Base-by-base conservation (phyloP, 495 filamentous ascomycete genomes). In the Penicillium ochrochloron region DNA sequence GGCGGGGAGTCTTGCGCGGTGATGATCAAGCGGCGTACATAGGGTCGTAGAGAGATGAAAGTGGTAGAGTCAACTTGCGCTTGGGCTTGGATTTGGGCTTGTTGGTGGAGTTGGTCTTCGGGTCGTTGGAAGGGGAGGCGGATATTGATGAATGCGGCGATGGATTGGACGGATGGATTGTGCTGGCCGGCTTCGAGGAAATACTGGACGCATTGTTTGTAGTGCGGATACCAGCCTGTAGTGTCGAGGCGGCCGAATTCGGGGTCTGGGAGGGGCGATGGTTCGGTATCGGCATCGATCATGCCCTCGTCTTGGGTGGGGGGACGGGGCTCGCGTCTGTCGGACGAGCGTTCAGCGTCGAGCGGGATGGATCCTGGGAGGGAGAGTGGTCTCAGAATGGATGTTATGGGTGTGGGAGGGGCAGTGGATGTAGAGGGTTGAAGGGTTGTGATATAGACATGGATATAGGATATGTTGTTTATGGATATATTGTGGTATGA, bases 71-170 rank as follows among this genome's bases (percentile, higher is more conserved):
- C 2, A 4, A 27, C 4, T 4, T 27, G 25, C 1, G 25, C 25
- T 27, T 27, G 25, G 4, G 25, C 1, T 27, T 27, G 25, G 4
- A 4, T 21, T 33, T 31, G 19, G 15, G 27, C 14, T 29, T 14
- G 1, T 14, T 23, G 12, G 6, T 25, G 2, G 2, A 37, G 21
- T 19, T 7, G 11, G 17, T 52, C 14, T 29, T 52, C 44, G 10
- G 66, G 65, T 17, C 70, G 69, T 63, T 83, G 79, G 57, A 57
- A 78, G 15, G 83, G 83, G 8, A 86, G 79, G 31, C 75, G 78
- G 52, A 86, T 97, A 87, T 99, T 99, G 78, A 97, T 78, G 74
- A 94, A 94, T 7, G 94, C 93, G 6, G 94, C 91, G 44, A 98
- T 81, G 15, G 93, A 90, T 78, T 97, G 94, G n/a, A 95, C 89